Conservation (phyloP, 805 yeast species). For the Priceomyces carsonii region DNA sequence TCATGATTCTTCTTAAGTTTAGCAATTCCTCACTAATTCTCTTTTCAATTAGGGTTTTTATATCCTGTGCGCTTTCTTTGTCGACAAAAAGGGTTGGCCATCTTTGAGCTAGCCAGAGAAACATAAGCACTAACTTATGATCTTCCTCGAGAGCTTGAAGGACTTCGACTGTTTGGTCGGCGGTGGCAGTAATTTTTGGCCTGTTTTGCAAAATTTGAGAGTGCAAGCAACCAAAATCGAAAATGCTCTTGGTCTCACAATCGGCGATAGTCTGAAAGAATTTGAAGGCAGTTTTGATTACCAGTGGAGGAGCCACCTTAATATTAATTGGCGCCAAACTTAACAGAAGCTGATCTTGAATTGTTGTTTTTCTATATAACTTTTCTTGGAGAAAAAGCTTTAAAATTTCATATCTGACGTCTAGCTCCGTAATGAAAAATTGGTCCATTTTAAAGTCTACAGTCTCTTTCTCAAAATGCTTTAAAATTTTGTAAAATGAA, state of each 20-base stretch:
- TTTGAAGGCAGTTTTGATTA: slow-evolving; percentile 44
- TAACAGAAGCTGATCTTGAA: slow-evolving; percentile 58
- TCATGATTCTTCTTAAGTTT: slow-evolving; percentile 24
- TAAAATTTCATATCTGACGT: slow-evolving; percentile 41
- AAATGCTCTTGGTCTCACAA: slow-evolving; percentile 53
- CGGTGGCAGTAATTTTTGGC: slow-evolving; percentile 18
- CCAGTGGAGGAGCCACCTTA: slow-evolving; percentile 30
- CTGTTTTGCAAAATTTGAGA: slow-evolving; percentile 19
- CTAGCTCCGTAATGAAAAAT: slow-evolving; percentile 40
- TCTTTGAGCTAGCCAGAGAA: slow-evolving; percentile 84
- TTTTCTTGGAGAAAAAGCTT: slow-evolving; percentile 41
- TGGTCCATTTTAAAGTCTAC: slow-evolving; percentile 14
- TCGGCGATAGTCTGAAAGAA: slow-evolving; percentile 55
- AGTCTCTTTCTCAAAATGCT: slow-evolving; percentile 47
- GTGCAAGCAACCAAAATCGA: slow-evolving; percentile 48
- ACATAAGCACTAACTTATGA: slow-evolving; percentile 67
- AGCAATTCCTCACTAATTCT: slow-evolving; percentile 52
- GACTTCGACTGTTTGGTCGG: slow-evolving; percentile 19
- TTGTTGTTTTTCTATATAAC: slow-evolving; percentile 29
- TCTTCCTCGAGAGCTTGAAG: slow-evolving; percentile 54
- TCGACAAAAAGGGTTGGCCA: slow-evolving; percentile 83
- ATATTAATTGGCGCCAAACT: slow-evolving; percentile 61
- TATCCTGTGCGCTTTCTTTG: slow-evolving; percentile 66
- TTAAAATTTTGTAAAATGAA: slow-evolving; percentile 46
- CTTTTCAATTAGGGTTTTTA: slow-evolving; percentile 69